Evolutionary conservation across 495 filamentous ascomycete genomes (phyloP), one percentile per base, ranked within the genome.

Genomic region (Podospora pseudoanserina): DNA sequence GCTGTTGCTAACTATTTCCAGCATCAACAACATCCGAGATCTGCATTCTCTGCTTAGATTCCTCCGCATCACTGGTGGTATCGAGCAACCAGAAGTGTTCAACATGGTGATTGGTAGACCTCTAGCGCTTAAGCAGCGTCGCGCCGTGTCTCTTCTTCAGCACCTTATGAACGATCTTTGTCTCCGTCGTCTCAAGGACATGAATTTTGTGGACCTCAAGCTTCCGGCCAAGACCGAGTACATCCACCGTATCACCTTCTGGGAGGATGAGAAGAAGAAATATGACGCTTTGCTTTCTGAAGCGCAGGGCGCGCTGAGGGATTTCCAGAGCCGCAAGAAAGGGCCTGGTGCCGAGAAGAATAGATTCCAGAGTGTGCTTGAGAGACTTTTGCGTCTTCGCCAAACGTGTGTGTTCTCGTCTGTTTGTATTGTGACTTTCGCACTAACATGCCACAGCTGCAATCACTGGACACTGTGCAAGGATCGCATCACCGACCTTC

Each of bases 391-490:
- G 0, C 90, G 94, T 15, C 84, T 97, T 66, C 87, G 94, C 18
- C 94, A 97, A 77, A 86, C 89, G 39, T 49, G 39, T 11, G 39
- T 49, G 13, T 16, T 16, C 39, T 49, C 9, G 9, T 11, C 39
- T 49, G 39, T 49, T 49, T 49, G 2, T 16, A 16, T 13, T 49
- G 9, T 13, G 39, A 49, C 39, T 49, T 49, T 13, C 9, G 13
- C 39, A 11, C 39, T 49, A 49, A 49, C 39, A 1, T 16, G 3
- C 13, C 39, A 9, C 39, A 49, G 39, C 68, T 77, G 94, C 78
- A 92, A 94, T 69, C 94, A 97, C 77, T 94, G 92, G 91, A 88
- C 87, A 15, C 82, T 97, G 2, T 91, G 90, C 75, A 90, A 91
- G 44, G 81, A 86, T 27, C 88, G 92, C 4, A 80, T 96, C 18